Conservation (phyloP, 192 early-diverging fungal genomes). For the Rhizophagus prolifer region DNA sequence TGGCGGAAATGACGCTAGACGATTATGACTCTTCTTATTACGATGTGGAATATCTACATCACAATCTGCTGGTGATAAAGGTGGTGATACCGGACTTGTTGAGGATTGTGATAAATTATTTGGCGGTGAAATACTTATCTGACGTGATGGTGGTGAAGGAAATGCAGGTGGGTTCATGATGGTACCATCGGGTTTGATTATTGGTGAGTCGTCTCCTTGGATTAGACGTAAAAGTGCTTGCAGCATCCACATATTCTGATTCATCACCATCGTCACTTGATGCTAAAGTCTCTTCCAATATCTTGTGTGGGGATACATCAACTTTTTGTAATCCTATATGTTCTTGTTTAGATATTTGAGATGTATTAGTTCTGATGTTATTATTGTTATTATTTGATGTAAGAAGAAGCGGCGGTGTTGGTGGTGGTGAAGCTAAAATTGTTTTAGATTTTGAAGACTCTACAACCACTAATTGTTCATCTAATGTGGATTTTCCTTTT, state of each 20-base stretch:
- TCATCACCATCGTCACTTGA: conserved; percentile 22
- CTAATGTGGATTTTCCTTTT: conserved; percentile 6
- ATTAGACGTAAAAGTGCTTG: neutral
- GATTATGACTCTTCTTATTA: neutral
- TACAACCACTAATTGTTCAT: conserved; percentile 7
- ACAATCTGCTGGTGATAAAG: conserved; percentile 5
- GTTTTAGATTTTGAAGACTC: conserved; percentile 29
- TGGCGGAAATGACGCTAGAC: neutral
- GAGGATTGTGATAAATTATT: neutral
- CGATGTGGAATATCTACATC: neutral
- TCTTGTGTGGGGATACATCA: neutral
- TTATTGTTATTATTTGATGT: neutral
- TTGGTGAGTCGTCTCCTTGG: conserved; percentile 10
- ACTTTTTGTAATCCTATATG: neutral
- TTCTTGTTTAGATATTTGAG: neutral
- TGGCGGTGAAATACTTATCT: neutral
- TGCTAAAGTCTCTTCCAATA: neutral
- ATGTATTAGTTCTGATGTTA: neutral
- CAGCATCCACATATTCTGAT: conserved; percentile 25
- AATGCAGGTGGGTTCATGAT: neutral
- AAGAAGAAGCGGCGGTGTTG: conserved; percentile 7
- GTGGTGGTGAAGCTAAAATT: conserved; percentile 22
- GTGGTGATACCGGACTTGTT: conserved; percentile 10
- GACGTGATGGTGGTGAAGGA: neutral
- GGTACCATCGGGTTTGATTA: conserved; percentile 21